Evolutionary conservation across 164 flowering plant genomes (phyloP).

Genomic region (Magnolia officinalis): DNA sequence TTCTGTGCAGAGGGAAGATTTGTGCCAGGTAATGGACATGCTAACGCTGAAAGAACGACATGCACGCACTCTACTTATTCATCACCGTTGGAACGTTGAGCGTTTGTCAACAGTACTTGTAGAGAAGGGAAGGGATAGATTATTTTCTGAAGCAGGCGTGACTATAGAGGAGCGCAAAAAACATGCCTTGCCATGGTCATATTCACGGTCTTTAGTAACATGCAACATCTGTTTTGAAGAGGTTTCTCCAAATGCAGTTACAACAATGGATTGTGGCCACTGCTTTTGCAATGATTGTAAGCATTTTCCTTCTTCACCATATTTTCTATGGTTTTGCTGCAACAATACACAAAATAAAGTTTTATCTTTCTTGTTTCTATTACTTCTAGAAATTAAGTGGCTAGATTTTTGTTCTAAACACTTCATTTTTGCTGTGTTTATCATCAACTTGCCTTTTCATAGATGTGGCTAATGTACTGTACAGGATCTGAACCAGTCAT

Average conservation of each 20-base stretch:
- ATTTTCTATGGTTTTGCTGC: too few species aligned
- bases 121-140: conserved; percentile 53
- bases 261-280: conserved; percentile 85
- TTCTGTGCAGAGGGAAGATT: conserved; percentile 54
- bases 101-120: conserved; percentile 52
- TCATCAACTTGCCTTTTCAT: too few species aligned
- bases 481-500: too few species aligned
- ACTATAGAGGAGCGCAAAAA: conserved; percentile 29
- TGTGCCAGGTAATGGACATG: conserved; percentile 66
- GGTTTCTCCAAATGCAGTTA: conserved; percentile 33
- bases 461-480: too few species aligned
- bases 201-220: conserved; percentile 18
- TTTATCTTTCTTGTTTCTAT: too few species aligned
- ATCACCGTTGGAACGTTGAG: conserved; percentile 79
- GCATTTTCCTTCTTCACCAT: conserved; percentile 10
- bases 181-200: not conserved
- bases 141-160: conserved; percentile 67
- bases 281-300: conserved; percentile 76
- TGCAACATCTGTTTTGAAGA: conserved; percentile 72
- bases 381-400: too few species aligned
- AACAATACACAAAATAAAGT: too few species aligned
- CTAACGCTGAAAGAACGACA: conserved; percentile 65
- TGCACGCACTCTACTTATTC: conserved; percentile 78
- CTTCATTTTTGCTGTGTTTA: too few species aligned
- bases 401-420: too few species aligned